These are phyloP conservation scores for Toxicodendron radicans DNA, from an alignment of 345 rosid species.

Conservation along the genomic window DNA sequence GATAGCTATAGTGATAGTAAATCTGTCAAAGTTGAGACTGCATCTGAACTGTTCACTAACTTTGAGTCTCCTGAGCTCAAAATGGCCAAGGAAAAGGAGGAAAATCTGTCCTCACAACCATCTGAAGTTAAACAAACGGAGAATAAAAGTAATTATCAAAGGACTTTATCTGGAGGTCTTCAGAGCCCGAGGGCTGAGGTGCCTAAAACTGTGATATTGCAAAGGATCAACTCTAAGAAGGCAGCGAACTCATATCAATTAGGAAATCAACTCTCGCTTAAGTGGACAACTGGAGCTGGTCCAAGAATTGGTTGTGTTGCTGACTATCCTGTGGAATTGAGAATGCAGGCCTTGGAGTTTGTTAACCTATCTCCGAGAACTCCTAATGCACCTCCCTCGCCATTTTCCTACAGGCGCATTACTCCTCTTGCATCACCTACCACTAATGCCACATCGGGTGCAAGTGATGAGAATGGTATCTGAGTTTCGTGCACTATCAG, in stretches of 20 bases:
- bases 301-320: conserved; percentile 90
- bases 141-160: conserved; percentile 41
- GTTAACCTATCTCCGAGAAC: conserved; percentile 71
- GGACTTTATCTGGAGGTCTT: conserved; percentile 81
- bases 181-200: conserved; percentile 72
- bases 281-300: conserved; percentile 86
- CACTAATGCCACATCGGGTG: conserved; percentile 4
- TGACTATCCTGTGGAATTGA: conserved; percentile 74
- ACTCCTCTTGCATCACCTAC: conserved; percentile 28
- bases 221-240: conserved; percentile 83
- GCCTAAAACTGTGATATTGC: conserved; percentile 49
- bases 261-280: conserved; percentile 72
- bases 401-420: conserved; percentile 17
- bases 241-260: conserved; percentile 58
- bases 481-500: too few species aligned
- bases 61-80: conserved; percentile 24
- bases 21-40: conserved; percentile 8
- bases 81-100: conserved; percentile 23
- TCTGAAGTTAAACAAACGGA: conserved; percentile 28
- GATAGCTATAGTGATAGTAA: conserved; percentile 48
- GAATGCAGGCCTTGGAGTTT: conserved; percentile 80
- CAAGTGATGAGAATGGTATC: neutral
- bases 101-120: conserved; percentile 16
- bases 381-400: conserved; percentile 35
- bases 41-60: conserved; percentile 10